phyloP scores from a whole-genome alignment of 768 basidiomycete species.

The Pisolithus albus region DNA sequence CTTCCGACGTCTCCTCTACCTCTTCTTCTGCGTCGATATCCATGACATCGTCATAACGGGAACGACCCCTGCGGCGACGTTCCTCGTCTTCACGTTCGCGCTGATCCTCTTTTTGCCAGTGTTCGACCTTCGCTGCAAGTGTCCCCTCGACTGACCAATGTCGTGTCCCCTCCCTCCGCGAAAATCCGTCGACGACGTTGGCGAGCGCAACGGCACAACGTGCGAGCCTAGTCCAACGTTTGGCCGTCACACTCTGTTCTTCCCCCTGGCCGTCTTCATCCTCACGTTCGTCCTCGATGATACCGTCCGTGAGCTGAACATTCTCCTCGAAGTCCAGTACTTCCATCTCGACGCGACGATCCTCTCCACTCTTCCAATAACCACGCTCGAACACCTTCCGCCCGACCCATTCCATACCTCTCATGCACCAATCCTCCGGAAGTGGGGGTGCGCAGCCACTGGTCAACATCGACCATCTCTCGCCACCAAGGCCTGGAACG shows the following conservation, averaged over 20 bases:
- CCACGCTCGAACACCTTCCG: conserved; percentile 87
- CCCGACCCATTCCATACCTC: conserved; percentile 96
- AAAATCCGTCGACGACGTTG: conserved; percentile 68
- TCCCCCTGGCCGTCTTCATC: conserved; percentile 34
- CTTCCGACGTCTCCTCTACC: conserved; percentile 39
- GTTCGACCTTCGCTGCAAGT: conserved; percentile 59
- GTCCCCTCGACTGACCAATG: conserved; percentile 59
- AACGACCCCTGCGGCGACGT: conserved; percentile 48
- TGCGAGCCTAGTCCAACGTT: conserved; percentile 70
- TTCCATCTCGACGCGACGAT: conserved; percentile 66
- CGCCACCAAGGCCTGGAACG: conserved; percentile 25
- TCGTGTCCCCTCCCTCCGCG: conserved; percentile 51
- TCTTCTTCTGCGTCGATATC: conserved; percentile 60
- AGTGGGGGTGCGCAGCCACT: conserved; percentile 64
- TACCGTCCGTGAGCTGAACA: conserved; percentile 60
- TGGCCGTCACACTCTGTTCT: conserved; percentile 34
- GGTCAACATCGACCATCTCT: conserved; percentile 63
- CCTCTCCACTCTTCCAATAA: conserved; percentile 83
- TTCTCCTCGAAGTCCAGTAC: conserved; percentile 60
- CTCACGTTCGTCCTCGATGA: conserved; percentile 72
- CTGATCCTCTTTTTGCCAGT: conserved; percentile 66
- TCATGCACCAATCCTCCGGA: conserved; percentile 90
- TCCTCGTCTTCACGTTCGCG: conserved; percentile 66
- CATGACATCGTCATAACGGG: conserved; percentile 65
- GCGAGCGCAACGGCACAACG: conserved; percentile 66